These are phyloP conservation scores for Coniella lustricola DNA, from an alignment of 2,329 filamentous ascomycete species.

Conservation along the genomic window DNA sequence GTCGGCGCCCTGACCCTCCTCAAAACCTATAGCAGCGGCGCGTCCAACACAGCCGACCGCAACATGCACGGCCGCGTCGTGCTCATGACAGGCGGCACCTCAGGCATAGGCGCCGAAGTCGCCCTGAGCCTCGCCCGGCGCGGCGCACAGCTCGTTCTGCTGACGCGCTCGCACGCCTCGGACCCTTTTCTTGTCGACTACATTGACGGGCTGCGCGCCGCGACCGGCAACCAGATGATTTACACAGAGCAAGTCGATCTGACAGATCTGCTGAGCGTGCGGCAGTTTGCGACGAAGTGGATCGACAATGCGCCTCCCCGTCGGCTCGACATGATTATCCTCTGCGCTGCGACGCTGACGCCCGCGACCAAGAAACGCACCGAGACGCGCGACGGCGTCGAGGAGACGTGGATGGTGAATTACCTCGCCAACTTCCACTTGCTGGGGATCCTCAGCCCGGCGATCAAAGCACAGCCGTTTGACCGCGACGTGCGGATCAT, in stretches of 20 bases:
- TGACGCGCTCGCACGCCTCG: slow-evolving; percentile 72
- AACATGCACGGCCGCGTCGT: slow-evolving; percentile 91
- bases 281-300: slow-evolving; percentile 93
- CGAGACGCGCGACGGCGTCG: slow-evolving; percentile 70
- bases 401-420: slow-evolving; percentile 90
- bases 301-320: slow-evolving; percentile 90
- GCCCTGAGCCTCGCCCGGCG: slow-evolving; percentile 68
- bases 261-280: slow-evolving; percentile 78
- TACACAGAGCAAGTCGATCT: slow-evolving; percentile 95
- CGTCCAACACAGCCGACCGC: slow-evolving; percentile 66
- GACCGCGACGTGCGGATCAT: slow-evolving; percentile 89
- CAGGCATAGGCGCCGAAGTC: slow-evolving; percentile 77
- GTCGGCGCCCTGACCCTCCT: slow-evolving; percentile 35
- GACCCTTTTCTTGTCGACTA: slow-evolving; percentile 90
- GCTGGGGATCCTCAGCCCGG: slow-evolving; percentile 82
- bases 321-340: slow-evolving; percentile 80
- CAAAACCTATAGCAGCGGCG: slow-evolving; percentile 75
- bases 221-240: slow-evolving; percentile 76
- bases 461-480: slow-evolving; percentile 81
- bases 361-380: slow-evolving; percentile 54
- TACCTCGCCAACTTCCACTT: slow-evolving; percentile 95
- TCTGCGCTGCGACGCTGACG: slow-evolving; percentile 75
- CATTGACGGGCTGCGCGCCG: slow-evolving; percentile 75
- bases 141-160: slow-evolving; percentile 84
- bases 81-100: slow-evolving; percentile 90